These are phyloP conservation scores for Scytalidium sp. DNA, from an alignment of 2,329 filamentous ascomycete genomes.

Conservation along the genomic window DNA sequence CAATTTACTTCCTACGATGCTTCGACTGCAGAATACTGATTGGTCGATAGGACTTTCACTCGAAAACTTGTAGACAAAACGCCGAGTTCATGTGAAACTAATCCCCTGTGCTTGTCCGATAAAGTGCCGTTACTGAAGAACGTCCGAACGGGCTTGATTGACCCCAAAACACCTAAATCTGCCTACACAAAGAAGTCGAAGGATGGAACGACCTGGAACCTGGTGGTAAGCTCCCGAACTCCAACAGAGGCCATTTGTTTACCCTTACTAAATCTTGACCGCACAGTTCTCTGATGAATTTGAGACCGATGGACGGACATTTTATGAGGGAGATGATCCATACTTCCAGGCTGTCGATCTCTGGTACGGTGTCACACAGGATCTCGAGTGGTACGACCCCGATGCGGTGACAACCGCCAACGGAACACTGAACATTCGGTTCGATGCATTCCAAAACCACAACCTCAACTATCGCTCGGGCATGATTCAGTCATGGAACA, in stretches of 20 bases:
- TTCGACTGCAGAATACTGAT: background rate
- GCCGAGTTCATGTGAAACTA: slow-evolving; percentile 29
- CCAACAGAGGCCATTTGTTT: background rate
- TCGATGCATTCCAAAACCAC: slow-evolving; percentile 64
- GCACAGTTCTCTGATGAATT: slow-evolving; percentile 68
- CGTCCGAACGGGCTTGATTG: slow-evolving; percentile 57
- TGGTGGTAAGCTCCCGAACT: slow-evolving; percentile 51
- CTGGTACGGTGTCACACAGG: slow-evolving; percentile 70
- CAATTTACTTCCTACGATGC: slow-evolving; percentile 18
- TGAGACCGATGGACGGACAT: slow-evolving; percentile 63
- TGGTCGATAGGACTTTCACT: slow-evolving; percentile 51
- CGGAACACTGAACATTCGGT: slow-evolving; percentile 60
- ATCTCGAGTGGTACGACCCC: slow-evolving; percentile 71
- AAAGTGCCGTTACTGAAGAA: slow-evolving; percentile 52
- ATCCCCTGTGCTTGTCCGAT: slow-evolving; percentile 35
- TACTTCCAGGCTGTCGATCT: slow-evolving; percentile 66
- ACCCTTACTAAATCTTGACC: slow-evolving; percentile 4
- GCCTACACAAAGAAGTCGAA: slow-evolving; percentile 52
- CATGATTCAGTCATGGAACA: slow-evolving; percentile 75
- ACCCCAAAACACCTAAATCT: slow-evolving; percentile 62
- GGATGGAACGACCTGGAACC: slow-evolving; percentile 58
- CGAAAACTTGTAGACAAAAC: slow-evolving; percentile 30
- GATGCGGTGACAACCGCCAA: slow-evolving; percentile 61
- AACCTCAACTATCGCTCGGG: slow-evolving; percentile 65
- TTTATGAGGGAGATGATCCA: slow-evolving; percentile 68